Evolutionary conservation across 192 early-diverging fungal genomes (phyloP).

Genomic region (Geosiphon pyriformis): DNA sequence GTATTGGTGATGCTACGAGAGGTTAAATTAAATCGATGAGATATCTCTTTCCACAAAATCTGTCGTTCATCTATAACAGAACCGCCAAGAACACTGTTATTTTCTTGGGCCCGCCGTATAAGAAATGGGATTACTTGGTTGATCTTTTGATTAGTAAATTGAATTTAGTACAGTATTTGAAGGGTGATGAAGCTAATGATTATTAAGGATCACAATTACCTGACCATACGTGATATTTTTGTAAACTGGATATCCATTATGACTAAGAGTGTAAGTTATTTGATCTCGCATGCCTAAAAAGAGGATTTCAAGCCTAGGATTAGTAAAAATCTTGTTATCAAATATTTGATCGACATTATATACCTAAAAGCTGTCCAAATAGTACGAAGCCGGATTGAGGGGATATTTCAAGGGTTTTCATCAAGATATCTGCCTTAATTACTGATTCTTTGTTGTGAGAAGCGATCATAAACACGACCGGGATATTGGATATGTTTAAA

Average conservation of each 20-base stretch:
- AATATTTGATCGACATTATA: not conserved
- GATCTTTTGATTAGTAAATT: slow-evolving; percentile 52
- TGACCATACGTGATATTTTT: slow-evolving; percentile 93
- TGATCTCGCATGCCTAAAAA: slow-evolving; percentile 82
- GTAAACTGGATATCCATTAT: slow-evolving; percentile 71
- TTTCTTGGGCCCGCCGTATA: slow-evolving; percentile 90
- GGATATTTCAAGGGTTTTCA: slow-evolving; percentile 56
- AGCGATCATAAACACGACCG: slow-evolving; percentile 78
- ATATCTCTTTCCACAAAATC: slow-evolving; percentile 57
- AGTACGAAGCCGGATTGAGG: slow-evolving; percentile 58
- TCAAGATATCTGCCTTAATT: slow-evolving; percentile 48
- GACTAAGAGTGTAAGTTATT: slow-evolving; percentile 75
- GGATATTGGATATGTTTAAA: slow-evolving; percentile 27
- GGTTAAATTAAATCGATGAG: slow-evolving; percentile 27
- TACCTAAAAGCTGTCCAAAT: slow-evolving; percentile 87
- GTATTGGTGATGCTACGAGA: slow-evolving; percentile 14
- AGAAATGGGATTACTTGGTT: slow-evolving; percentile 91
- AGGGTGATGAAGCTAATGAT: not conserved
- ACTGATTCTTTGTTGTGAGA: slow-evolving; percentile 86
- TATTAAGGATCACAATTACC: not conserved
- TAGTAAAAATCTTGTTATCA: not conserved
- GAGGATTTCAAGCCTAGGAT: not conserved
- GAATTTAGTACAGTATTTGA: no score
- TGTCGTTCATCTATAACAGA: slow-evolving; percentile 49
- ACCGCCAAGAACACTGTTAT: slow-evolving; percentile 71